Percentiles rank a stretch among this genome's conserved stretches.
These are phyloP conservation scores for Scytalidium sp. DNA, from an alignment of 2,329 filamentous ascomycete species.

Conservation along the genomic window DNA sequence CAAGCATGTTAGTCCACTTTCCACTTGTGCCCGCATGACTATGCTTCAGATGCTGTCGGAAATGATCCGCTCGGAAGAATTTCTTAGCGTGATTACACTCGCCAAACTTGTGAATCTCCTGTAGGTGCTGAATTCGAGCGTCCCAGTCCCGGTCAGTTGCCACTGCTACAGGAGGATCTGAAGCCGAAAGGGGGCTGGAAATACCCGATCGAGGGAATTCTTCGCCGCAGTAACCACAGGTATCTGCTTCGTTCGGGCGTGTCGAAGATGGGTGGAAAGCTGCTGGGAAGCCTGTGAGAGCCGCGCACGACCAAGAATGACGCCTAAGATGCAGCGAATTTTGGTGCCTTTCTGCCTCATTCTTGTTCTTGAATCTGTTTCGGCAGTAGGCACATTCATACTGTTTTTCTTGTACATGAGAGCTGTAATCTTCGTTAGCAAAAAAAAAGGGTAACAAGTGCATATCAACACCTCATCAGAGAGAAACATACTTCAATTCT, in stretches of 20 bases:
- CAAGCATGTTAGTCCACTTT: conserved; percentile 98
- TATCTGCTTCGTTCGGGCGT: conserved; percentile 66
- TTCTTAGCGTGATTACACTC: conserved; percentile 99
- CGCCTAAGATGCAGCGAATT: conserved; percentile 90
- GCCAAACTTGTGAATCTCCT: conserved; percentile 90
- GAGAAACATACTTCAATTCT: conserved; percentile 70
- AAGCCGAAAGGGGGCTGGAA: conserved; percentile 33
- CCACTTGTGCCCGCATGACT: conserved; percentile 94
- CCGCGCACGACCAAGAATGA: conserved; percentile 96
- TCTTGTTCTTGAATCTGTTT: conserved; percentile 98
- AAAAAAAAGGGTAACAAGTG: conserved; percentile 20
- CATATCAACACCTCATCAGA: not conserved
- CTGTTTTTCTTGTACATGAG: conserved; percentile 92
- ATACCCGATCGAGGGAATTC: conserved; percentile 60
- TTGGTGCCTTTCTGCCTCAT: conserved; percentile 93
- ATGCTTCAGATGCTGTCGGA: conserved; percentile 96
- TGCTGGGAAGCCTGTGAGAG: conserved; percentile 71
- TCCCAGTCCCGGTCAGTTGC: conserved; percentile 87
- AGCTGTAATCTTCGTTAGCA: conserved; percentile 44
- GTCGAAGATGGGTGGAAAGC: conserved; percentile 82
- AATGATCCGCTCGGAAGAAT: conserved; percentile 96
- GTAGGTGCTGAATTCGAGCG: conserved; percentile 78
- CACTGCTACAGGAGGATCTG: conserved; percentile 38
- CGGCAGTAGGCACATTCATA: conserved; percentile 91
- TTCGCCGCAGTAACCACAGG: conserved; percentile 92